phyloP scores from a whole-genome alignment of 1,284 basidiomycete genomes.

The Ganoderma leucocontextum region DNA sequence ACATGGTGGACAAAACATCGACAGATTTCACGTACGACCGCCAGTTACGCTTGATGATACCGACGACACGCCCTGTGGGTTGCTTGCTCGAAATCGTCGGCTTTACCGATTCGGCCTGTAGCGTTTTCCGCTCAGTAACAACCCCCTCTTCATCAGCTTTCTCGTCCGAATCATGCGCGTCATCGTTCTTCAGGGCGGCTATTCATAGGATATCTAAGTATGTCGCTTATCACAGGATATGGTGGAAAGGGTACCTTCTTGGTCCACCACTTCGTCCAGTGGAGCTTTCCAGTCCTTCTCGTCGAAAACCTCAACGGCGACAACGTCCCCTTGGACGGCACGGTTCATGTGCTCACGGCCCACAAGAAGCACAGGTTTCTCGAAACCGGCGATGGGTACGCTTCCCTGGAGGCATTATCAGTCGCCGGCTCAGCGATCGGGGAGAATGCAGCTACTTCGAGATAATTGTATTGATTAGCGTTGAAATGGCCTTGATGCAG shows the following conservation, averaged over 20 bases:
- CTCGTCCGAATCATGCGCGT: constrained; percentile 82
- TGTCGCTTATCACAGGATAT: constrained; percentile 15
- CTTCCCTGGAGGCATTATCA: constrained; percentile 66
- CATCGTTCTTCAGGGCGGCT: constrained; percentile 91
- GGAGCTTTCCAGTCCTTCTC: constrained; percentile 94
- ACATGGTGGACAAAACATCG: constrained; percentile 6
- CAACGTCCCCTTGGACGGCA: constrained; percentile 92
- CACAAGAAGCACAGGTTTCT: constrained; percentile 85
- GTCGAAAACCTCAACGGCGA: constrained; percentile 90
- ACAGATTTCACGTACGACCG: constrained; percentile 66
- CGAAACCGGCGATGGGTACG: constrained; percentile 78
- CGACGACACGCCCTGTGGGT: constrained; percentile 93
- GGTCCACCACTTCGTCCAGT: constrained; percentile 92
- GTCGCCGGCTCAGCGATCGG: neutral
- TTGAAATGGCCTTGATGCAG: constrained; percentile 95
- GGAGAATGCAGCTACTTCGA: constrained; percentile 67
- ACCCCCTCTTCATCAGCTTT: constrained; percentile 57
- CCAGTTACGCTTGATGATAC: constrained; percentile 96
- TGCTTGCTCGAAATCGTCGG: constrained; percentile 65
- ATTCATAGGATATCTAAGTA: constrained; percentile 17
- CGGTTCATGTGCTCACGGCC: constrained; percentile 97
- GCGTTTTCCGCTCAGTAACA: constrained; percentile 58
- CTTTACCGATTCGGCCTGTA: constrained; percentile 51
- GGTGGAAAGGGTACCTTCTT: constrained; percentile 70
- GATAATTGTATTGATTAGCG: constrained; percentile 95